Evolutionary conservation across 768 basidiomycete genomes (phyloP).

Genomic region (Lentinus tigrinus): DNA sequence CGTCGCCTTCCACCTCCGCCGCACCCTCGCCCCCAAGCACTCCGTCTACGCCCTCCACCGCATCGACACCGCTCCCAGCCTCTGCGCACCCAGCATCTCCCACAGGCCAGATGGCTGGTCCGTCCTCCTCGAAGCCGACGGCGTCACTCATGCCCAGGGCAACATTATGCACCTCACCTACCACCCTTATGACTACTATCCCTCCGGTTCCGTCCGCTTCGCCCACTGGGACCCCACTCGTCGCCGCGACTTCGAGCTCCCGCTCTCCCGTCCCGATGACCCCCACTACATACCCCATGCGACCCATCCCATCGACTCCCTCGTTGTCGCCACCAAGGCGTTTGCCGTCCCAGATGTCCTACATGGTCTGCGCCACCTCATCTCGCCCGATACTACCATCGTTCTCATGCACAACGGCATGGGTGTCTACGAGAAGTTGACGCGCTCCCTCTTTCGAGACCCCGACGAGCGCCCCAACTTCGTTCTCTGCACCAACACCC

Average conservation of each 20-base stretch:
- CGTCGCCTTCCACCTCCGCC: conserved; percentile 76
- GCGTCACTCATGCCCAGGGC: conserved; percentile 38
- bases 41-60: conserved; percentile 73
- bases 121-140: conserved; percentile 52
- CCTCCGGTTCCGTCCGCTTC: neutral
- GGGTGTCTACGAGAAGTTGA: conserved; percentile 82
- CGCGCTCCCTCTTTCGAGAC: conserved; percentile 69
- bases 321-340: conserved; percentile 84
- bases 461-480: conserved; percentile 77
- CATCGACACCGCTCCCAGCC: conserved; percentile 37
- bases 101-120: conserved; percentile 31
- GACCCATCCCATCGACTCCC: conserved; percentile 55
- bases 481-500: conserved; percentile 78
- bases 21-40: conserved; percentile 47
- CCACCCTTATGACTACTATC: neutral
- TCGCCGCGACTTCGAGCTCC: neutral
- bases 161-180: conserved; percentile 42
- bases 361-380: conserved; percentile 54
- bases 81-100: conserved; percentile 36
- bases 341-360: conserved; percentile 61
- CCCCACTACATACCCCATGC: neutral
- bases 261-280: neutral
- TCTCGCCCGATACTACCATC: conserved; percentile 71
- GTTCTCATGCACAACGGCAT: conserved; percentile 95
- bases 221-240: conserved; percentile 22